Evolutionary conservation across 495 filamentous ascomycete genomes (phyloP).

Genomic region (Aspergillus diversus): DNA sequence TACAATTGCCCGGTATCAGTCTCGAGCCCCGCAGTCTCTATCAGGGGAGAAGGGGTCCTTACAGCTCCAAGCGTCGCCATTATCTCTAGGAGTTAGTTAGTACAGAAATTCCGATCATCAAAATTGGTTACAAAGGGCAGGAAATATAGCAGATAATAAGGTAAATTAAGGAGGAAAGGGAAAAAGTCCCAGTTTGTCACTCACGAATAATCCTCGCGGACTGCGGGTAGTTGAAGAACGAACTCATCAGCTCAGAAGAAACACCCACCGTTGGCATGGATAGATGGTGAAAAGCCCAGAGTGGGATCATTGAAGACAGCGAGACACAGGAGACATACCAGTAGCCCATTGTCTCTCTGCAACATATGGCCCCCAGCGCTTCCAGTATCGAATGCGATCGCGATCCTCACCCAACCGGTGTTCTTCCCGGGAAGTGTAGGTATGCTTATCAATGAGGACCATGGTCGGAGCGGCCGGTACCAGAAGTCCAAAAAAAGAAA

Average conservation of each 20-base stretch:
- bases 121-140: not conserved
- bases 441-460: constrained; percentile 85
- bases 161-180: not conserved
- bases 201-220: constrained; percentile 93
- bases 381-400: constrained; percentile 84
- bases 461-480: constrained; percentile 49
- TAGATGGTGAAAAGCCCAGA: constrained; percentile 19
- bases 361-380: constrained; percentile 79
- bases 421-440: constrained; percentile 86
- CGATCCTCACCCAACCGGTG: constrained; percentile 84
- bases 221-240: constrained; percentile 46
- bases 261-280: not conserved
- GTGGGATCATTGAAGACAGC: not conserved
- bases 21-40: constrained; percentile 4
- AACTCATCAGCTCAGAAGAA: constrained; percentile 30
- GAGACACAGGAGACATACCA: constrained; percentile 49
- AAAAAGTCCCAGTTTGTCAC: constrained; percentile 29
- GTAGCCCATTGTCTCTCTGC: constrained; percentile 86
- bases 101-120: not conserved
- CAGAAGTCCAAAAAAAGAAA: constrained; percentile 8
- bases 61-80: constrained; percentile 97
- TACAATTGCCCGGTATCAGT: constrained; percentile 33
- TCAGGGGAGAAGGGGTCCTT: constrained; percentile 42
- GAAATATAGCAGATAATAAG: not conserved
- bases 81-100: constrained; percentile 44